Conservation (phyloP, 108 stramenopile species). For the Discostella stelligeroides region DNA sequence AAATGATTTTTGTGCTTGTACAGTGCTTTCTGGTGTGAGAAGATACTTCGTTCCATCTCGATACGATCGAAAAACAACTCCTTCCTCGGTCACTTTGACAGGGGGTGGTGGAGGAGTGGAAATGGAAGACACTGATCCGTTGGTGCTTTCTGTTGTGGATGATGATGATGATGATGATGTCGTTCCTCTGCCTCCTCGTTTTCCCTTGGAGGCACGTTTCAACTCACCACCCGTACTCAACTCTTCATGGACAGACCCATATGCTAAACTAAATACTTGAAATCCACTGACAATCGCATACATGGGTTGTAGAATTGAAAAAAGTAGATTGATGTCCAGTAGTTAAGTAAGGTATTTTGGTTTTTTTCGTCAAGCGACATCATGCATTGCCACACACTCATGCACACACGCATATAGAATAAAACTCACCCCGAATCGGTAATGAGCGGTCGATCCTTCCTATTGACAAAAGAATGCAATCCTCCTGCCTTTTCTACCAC, state of each 20-base stretch:
- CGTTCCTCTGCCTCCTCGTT: no score
- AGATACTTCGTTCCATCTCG: conserved; percentile 84
- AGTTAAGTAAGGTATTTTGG: no score
- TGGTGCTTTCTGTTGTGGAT: no score
- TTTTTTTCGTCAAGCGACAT: no score
- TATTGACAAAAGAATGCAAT: conserved; percentile 86
- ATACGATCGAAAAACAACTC: conserved; percentile 86
- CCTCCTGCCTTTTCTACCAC: conserved; percentile 88
- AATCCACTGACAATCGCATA: conserved; percentile 57
- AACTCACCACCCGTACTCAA: conserved; percentile 76
- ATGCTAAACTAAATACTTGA: conserved; percentile 90
- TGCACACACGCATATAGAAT: background rate
- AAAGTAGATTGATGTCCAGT: background rate
- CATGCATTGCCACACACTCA: no score
- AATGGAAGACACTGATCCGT: no score
- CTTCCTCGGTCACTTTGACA: conserved; percentile 90
- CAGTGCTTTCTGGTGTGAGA: conserved; percentile 90
- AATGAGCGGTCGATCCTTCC: conserved; percentile 78
- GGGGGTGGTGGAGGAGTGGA: conserved; percentile 17
- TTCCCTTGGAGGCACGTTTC: conserved; percentile 56
- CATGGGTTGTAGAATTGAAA: no score
- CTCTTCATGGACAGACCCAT: conserved; percentile 85
- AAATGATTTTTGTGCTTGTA: conserved; percentile 88
- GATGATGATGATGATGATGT: background rate
- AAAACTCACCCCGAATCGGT: conserved; percentile 76